A percentile compares a stretch with the other conserved stretches of the same genome.
phyloP scores from a whole-genome alignment of 306 rosid species.

The Trichosanthes truncata region DNA sequence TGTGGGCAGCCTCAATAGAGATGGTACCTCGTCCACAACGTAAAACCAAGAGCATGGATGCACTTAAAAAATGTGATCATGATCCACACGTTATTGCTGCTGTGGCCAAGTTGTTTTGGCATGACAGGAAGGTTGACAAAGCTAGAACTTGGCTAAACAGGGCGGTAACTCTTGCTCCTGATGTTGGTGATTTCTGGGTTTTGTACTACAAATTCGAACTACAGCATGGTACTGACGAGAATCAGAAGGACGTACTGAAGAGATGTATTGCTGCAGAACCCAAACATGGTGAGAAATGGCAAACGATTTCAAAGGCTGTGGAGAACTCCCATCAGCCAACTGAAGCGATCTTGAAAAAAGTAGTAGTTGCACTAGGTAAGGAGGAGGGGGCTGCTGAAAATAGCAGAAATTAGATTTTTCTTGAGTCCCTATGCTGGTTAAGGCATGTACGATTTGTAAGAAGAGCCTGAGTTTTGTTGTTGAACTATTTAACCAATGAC shows the following conservation, averaged over 20 bases:
- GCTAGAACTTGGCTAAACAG: slow-evolving; percentile 81
- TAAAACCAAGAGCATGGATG: slow-evolving; percentile 79
- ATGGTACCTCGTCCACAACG: slow-evolving; percentile 95
- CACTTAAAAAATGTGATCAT: slow-evolving; percentile 83
- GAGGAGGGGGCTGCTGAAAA: slow-evolving; percentile 70
- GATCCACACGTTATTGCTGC: slow-evolving; percentile 83
- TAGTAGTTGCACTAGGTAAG: slow-evolving; percentile 65
- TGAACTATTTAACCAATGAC: neutral
- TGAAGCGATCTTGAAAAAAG: slow-evolving; percentile 76
- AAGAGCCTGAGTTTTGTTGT: neutral
- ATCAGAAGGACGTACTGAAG: slow-evolving; percentile 64
- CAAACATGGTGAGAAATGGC: slow-evolving; percentile 94
- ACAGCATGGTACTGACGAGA: slow-evolving; percentile 81
- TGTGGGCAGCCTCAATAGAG: slow-evolving; percentile 87
- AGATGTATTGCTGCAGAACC: slow-evolving; percentile 80
- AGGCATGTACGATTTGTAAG: neutral
- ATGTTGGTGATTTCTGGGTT: slow-evolving; percentile 91
- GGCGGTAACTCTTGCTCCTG: slow-evolving; percentile 91
- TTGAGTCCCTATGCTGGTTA: neutral
- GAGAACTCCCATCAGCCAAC: slow-evolving; percentile 85
- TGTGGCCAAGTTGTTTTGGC: slow-evolving; percentile 84
- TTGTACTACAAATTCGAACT: slow-evolving; percentile 75
- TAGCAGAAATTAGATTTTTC: slow-evolving; percentile 26
- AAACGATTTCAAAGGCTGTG: slow-evolving; percentile 65
- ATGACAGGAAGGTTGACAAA: slow-evolving; percentile 82